Evolutionary conservation across 495 filamentous ascomycete species (phyloP).

Genomic region (Monascus purpureus): DNA sequence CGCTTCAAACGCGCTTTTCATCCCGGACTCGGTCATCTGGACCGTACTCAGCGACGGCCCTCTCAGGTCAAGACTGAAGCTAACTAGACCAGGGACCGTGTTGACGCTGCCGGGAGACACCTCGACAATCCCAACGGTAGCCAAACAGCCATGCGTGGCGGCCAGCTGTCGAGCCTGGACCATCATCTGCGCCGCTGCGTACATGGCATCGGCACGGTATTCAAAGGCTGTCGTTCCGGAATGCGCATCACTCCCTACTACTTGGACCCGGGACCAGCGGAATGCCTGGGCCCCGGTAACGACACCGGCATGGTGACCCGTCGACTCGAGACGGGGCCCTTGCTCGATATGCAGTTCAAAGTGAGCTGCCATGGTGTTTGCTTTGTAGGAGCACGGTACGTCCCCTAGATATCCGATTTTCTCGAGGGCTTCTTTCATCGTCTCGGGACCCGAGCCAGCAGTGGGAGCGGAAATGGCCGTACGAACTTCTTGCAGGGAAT

Average conservation of each 20-base stretch:
- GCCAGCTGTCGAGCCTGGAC: conserved; percentile 50
- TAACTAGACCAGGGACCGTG: conserved; percentile 57
- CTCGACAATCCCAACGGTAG: conserved; percentile 60
- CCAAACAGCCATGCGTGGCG: conserved; percentile 38
- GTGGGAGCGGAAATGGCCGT: conserved; percentile 30
- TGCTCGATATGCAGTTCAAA: conserved; percentile 82
- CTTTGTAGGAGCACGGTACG: conserved; percentile 39
- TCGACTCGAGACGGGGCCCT: conserved; percentile 52
- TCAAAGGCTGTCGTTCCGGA: conserved; percentile 62
- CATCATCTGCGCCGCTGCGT: conserved; percentile 56
- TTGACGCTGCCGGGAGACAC: conserved; percentile 58
- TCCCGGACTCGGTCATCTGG: conserved; percentile 35
- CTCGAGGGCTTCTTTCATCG: conserved; percentile 54
- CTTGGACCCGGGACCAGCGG: conserved; percentile 56
- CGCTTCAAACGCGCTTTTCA: conserved; percentile 37
- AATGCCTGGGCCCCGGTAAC: conserved; percentile 55
- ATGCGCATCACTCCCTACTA: conserved; percentile 56
- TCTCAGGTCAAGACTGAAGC: conserved; percentile 61
- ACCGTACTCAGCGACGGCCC: conserved; percentile 44
- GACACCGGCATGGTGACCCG: conserved; percentile 49
- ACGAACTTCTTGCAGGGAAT: conserved; percentile 40
- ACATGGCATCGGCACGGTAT: conserved; percentile 46
- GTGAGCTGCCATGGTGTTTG: conserved; percentile 61
- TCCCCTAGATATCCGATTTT: conserved; percentile 56
- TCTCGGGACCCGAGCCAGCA: conserved; percentile 35